These are phyloP conservation scores for Trypanosoma brucei DNA, from an alignment of 208 protist genomes.

Conservation along the genomic window DNA sequence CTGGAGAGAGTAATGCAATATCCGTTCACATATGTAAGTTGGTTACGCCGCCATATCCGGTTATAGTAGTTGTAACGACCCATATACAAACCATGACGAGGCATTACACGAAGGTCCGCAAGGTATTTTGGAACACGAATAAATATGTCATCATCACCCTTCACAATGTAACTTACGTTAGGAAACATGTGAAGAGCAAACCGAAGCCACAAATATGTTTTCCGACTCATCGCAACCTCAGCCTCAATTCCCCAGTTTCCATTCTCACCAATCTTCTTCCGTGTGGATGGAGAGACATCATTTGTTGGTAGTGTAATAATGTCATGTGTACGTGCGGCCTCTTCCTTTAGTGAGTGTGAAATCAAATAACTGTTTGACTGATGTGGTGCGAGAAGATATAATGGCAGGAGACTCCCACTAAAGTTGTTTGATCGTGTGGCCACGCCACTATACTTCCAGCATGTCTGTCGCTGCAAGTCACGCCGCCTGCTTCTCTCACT, in stretches of 20 bases:
- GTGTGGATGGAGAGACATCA: conserved; percentile 22
- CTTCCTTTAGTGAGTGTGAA: conserved; percentile 25
- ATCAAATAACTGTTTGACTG: conserved; percentile 8
- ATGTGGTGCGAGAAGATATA: conserved; percentile 14
- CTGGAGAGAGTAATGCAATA: too few relatives aligned
- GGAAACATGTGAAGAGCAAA: too few relatives aligned
- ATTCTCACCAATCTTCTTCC: conserved; percentile 14
- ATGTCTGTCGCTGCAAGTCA: conserved; percentile 28
- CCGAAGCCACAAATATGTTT: not conserved
- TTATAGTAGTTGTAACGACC: too few relatives aligned
- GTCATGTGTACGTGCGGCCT: conserved; percentile 27
- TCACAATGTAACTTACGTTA: too few relatives aligned
- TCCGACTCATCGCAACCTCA: conserved; percentile 27
- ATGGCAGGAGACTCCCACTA: conserved; percentile 15
- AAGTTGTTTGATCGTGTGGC: conserved; percentile 27
- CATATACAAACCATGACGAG: too few relatives aligned
- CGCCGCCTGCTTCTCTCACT: conserved; percentile 14
- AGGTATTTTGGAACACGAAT: too few relatives aligned
- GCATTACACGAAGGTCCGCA: too few relatives aligned
- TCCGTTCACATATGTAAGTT: too few relatives aligned
- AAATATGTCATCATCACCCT: too few relatives aligned
- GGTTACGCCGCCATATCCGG: too few relatives aligned
- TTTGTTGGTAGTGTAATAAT: conserved; percentile 27
- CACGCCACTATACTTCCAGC: conserved; percentile 33
- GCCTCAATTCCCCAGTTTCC: conserved; percentile 23